Conservation (phyloP, 768 basidiomycete species). For the Chiua virens region DNA sequence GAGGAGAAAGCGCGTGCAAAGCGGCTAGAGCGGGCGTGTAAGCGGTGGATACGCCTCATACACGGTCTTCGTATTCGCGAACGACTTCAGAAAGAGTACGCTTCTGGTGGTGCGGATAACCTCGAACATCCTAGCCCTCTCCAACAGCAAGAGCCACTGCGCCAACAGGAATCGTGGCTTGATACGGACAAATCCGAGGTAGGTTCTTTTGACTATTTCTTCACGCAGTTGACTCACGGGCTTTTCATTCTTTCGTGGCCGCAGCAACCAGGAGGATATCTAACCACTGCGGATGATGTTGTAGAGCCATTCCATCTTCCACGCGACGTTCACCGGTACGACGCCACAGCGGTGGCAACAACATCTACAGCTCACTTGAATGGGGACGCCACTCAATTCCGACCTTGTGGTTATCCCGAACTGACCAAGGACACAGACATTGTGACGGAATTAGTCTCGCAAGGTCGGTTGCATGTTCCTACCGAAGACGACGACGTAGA, state of each 20-base stretch:
- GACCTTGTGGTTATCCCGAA: neutral
- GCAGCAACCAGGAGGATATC: conserved; percentile 54
- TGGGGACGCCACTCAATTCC: neutral
- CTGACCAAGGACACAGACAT: neutral
- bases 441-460: conserved; percentile 2
- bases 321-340: conserved; percentile 40
- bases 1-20: conserved; percentile 76
- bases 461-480: conserved; percentile 1
- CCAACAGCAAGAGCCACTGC: conserved; percentile 1
- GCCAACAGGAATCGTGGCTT: conserved; percentile 16
- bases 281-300: conserved; percentile 68
- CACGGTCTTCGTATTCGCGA: conserved; percentile 86
- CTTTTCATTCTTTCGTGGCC: too few species aligned
- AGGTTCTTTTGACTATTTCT: conserved; percentile 1
- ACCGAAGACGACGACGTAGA: conserved; percentile 9
- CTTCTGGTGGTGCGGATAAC: conserved; percentile 11
- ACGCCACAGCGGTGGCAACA: conserved; percentile 7
- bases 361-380: neutral
- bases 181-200: conserved; percentile 26
- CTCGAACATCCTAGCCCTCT: neutral
- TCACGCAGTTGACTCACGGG: conserved; percentile 20
- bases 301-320: conserved; percentile 74
- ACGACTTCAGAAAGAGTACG: conserved; percentile 80
- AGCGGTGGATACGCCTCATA: conserved; percentile 85
- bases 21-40: conserved; percentile 75